Evolutionary conservation across 2,329 filamentous ascomycete species (phyloP).

Genomic region (Penicillium sp.): DNA sequence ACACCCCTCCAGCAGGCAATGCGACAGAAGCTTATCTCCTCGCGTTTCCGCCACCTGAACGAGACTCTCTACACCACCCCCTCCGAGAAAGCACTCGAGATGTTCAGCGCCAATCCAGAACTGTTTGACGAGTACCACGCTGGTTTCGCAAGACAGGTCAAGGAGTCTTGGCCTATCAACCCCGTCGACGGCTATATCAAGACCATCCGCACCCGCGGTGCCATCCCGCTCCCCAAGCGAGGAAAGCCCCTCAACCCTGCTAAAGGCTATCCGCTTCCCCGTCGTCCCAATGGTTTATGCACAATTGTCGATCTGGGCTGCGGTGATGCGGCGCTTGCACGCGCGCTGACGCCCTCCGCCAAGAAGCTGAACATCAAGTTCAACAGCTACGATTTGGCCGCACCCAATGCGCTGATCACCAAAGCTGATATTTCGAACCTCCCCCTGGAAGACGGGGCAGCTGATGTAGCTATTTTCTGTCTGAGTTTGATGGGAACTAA

Average conservation of each 20-base stretch:
- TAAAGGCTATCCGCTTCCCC: slow-evolving; percentile 56
- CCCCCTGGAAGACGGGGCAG: slow-evolving; percentile 67
- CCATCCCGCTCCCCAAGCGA: slow-evolving; percentile 45
- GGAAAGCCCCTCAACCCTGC: slow-evolving; percentile 34
- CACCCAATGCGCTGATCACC: slow-evolving; percentile 71
- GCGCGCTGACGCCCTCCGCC: slow-evolving; percentile 57
- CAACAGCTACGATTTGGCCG: slow-evolving; percentile 82
- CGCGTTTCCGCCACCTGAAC: slow-evolving; percentile 95
- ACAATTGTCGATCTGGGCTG: slow-evolving; percentile 90
- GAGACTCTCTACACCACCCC: slow-evolving; percentile 93
- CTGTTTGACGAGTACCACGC: slow-evolving; percentile 97
- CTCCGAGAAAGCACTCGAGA: slow-evolving; percentile 72
- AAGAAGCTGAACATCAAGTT: slow-evolving; percentile 69
- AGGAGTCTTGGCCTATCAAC: slow-evolving; percentile 88
- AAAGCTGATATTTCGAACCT: slow-evolving; percentile 84
- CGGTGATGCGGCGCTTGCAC: slow-evolving; percentile 79
- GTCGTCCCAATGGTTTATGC: slow-evolving; percentile 64
- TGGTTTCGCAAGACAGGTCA: slow-evolving; percentile 91
- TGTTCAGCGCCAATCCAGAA: slow-evolving; percentile 81
- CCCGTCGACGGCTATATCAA: slow-evolving; percentile 83
- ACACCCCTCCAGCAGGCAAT: slow-evolving; percentile 92
- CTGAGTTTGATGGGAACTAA: slow-evolving; percentile 98
- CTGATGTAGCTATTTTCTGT: slow-evolving; percentile 91
- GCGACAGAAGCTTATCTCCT: slow-evolving; percentile 89
- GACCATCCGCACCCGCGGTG: slow-evolving; percentile 66